These are phyloP conservation scores for Aspergillus sp. DNA, from an alignment of 2,329 filamentous ascomycete species.

Conservation along the genomic window DNA sequence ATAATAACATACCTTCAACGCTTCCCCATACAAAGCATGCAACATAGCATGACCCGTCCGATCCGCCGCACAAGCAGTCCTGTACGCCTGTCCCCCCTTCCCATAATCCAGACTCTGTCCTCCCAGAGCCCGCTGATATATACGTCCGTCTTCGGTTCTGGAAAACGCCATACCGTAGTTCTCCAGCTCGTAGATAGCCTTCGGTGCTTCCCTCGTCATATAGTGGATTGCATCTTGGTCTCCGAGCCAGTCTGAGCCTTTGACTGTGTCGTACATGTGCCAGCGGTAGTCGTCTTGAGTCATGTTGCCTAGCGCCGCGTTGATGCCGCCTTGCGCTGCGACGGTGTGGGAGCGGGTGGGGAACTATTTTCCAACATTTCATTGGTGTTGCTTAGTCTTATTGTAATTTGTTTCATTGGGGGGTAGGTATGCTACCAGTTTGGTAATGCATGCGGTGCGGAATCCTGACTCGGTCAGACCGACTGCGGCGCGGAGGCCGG, in stretches of 20 bases:
- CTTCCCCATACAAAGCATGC: slow-evolving; percentile 97
- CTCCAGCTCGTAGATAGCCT: slow-evolving; percentile 67
- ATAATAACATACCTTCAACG: slow-evolving; percentile 34
- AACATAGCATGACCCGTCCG: slow-evolving; percentile 96
- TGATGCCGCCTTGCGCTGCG: slow-evolving; percentile 11
- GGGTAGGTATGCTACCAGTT: slow-evolving; percentile 12
- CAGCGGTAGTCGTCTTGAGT: slow-evolving; percentile 9
- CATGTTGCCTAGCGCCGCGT: slow-evolving; percentile 10
- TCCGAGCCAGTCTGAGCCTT: slow-evolving; percentile 11
- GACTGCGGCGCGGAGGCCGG: slow-evolving; percentile 24
- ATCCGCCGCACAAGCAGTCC: slow-evolving; percentile 93
- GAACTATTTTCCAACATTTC: slow-evolving; percentile 11
- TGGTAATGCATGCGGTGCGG: slow-evolving; percentile 24
- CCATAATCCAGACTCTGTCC: slow-evolving; percentile 93
- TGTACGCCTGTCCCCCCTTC: slow-evolving; percentile 96
- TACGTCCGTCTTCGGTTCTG: slow-evolving; percentile 95
- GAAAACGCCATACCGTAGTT: slow-evolving; percentile 94
- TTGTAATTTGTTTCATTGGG: no score
- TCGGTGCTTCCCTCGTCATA: slow-evolving; percentile 8
- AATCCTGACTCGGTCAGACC: slow-evolving; percentile 23
- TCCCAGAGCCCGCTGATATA: slow-evolving; percentile 98
- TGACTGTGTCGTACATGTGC: slow-evolving; percentile 13
- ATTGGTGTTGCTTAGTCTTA: background rate
- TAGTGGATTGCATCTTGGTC: slow-evolving; percentile 11
- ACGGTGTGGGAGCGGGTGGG: slow-evolving; percentile 25